These are phyloP conservation scores for Pyrenophora seminiperda DNA, from an alignment of 2,329 filamentous ascomycete species.

Conservation along the genomic window DNA sequence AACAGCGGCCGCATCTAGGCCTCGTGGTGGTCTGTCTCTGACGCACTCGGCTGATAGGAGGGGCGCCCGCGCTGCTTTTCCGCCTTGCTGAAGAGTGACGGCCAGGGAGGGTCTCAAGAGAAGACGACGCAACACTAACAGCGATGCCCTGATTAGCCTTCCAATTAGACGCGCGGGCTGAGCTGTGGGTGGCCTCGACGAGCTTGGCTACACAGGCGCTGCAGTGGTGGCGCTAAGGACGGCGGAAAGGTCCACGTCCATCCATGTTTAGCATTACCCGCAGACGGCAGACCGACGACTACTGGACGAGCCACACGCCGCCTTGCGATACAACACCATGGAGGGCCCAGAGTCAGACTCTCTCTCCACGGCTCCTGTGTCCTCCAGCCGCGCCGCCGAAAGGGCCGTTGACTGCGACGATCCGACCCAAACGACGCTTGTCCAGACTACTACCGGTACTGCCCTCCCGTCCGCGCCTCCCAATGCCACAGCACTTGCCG, in stretches of 20 bases:
- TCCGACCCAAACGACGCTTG: slow-evolving; percentile 5
- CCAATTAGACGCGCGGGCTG: slow-evolving; percentile 3
- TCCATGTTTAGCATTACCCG: slow-evolving; percentile 20
- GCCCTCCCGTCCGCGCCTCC: slow-evolving; percentile 23
- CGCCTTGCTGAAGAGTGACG: too few relatives aligned
- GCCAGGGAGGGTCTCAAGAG: too few relatives aligned
- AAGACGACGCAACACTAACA: too few relatives aligned
- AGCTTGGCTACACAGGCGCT: slow-evolving; percentile 5
- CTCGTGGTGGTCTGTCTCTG: neutral
- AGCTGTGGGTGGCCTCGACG: neutral
- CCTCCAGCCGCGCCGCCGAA: slow-evolving; percentile 23
- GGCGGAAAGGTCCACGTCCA: slow-evolving; percentile 21
- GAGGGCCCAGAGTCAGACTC: slow-evolving; percentile 35
- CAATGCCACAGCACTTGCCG: slow-evolving; percentile 27
- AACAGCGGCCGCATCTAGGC: slow-evolving; percentile 15
- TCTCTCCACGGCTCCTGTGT: slow-evolving; percentile 24
- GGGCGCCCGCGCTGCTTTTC: too few relatives aligned
- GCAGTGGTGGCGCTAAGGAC: slow-evolving; percentile 16
- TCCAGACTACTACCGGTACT: slow-evolving; percentile 11
- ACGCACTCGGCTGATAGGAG: neutral
- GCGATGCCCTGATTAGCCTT: neutral
- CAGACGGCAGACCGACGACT: slow-evolving; percentile 20
- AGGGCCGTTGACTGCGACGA: slow-evolving; percentile 21
- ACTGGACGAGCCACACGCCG: slow-evolving; percentile 20
- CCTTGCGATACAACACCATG: slow-evolving; percentile 42